Conservation (phyloP, 129 eudicot genomes). For the Pulicaria dysenterica region DNA sequence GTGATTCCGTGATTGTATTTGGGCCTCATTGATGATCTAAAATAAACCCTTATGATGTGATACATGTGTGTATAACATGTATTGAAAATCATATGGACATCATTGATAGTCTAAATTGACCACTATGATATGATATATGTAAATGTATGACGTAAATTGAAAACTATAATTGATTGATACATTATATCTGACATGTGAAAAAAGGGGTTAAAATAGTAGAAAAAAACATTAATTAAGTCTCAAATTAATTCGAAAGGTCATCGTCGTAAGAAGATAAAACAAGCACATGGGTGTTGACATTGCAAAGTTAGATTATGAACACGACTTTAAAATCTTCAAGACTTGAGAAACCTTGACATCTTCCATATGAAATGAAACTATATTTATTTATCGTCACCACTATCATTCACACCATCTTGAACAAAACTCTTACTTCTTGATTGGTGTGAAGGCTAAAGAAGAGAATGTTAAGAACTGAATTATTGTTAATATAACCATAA, state of each 20-base stretch:
- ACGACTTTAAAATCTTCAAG: slow-evolving; percentile 96
- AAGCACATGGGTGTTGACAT: slow-evolving; percentile 81
- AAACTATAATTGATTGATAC: no score
- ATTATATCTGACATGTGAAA: no score
- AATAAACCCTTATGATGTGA: no score
- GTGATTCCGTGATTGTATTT: no score
- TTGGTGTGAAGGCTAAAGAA: slow-evolving; percentile 46
- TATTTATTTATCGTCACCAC: slow-evolving; percentile 78
- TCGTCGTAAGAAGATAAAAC: slow-evolving; percentile 68
- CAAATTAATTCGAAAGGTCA: slow-evolving; percentile 27
- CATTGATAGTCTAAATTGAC: no score
- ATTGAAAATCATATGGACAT: no score
- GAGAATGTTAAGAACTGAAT: slow-evolving; percentile 54
- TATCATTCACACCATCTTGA: slow-evolving; percentile 77
- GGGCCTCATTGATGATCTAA: no score
- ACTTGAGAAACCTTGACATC: slow-evolving; percentile 88
- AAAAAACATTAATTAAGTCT: no score
- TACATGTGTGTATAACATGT: no score
- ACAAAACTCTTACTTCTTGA: slow-evolving; percentile 80
- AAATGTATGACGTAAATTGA: no score
- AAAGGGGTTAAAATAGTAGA: no score
- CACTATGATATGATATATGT: no score
- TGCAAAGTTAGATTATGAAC: slow-evolving; percentile 52
- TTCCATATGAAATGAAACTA: slow-evolving; percentile 73
- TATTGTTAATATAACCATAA: slow-evolving; percentile 13